phyloP scores from a whole-genome alignment of 164 flowering plant species.

The Chimonanthus salicifolius region DNA sequence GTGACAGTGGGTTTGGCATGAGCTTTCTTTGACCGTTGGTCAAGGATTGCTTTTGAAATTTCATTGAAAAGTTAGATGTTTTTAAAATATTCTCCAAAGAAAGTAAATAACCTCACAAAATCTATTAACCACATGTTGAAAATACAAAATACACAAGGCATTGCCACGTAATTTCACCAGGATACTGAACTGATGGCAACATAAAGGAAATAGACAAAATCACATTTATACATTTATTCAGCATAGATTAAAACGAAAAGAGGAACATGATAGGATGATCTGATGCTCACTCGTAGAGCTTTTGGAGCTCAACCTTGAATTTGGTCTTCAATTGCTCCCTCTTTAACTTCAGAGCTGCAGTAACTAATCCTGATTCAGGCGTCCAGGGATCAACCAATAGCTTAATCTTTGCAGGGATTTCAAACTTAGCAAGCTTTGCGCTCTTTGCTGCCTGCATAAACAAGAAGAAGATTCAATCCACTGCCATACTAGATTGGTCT shows the following conservation, averaged over 20 bases:
- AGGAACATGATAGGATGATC: neutral
- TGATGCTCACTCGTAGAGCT: constrained; percentile 32
- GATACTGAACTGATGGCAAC: too few relatives aligned
- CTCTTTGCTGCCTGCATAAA: constrained; percentile 56
- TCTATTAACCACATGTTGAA: too few relatives aligned
- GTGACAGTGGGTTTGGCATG: too few relatives aligned
- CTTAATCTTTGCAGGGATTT: constrained; percentile 71
- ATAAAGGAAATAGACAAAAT: too few relatives aligned
- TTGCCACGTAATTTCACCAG: too few relatives aligned
- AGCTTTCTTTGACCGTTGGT: too few relatives aligned
- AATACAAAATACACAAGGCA: too few relatives aligned
- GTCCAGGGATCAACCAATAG: constrained; percentile 91
- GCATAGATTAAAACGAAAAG: neutral
- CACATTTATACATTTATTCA: neutral
- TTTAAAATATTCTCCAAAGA: too few relatives aligned
- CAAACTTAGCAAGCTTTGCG: constrained; percentile 76
- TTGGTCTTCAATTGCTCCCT: constrained; percentile 74
- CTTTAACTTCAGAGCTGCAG: constrained; percentile 85
- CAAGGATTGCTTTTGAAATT: too few relatives aligned
- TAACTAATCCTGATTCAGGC: constrained; percentile 87
- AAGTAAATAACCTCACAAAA: too few relatives aligned
- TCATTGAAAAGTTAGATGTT: too few relatives aligned
- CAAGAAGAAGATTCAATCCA: neutral
- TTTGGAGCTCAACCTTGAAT: constrained; percentile 62
- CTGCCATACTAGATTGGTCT: neutral